phyloP scores from a whole-genome alignment of 352 stramenopile genomes.

The Globisporangium spinosum region DNA sequence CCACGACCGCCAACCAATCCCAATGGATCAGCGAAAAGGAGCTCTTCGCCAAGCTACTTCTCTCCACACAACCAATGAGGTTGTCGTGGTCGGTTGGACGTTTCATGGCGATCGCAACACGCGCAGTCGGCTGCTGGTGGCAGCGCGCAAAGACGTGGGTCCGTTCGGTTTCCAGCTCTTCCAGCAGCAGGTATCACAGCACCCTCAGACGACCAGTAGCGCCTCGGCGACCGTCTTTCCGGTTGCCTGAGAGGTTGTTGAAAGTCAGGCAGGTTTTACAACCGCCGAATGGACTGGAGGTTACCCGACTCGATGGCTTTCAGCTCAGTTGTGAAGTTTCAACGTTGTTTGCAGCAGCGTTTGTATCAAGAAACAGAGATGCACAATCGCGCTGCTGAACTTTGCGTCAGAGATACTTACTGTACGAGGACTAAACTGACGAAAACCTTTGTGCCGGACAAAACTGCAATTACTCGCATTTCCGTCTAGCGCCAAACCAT shows the following conservation, averaged over 20 bases:
- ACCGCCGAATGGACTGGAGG: no score
- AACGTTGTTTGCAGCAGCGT: no score
- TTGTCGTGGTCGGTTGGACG: not conserved
- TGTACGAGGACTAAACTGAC: no score
- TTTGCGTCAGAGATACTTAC: no score
- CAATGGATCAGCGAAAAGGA: not conserved
- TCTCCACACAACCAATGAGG: not conserved
- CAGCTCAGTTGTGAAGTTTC: no score
- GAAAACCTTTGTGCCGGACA: no score
- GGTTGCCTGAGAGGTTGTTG: not conserved
- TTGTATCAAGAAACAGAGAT: no score
- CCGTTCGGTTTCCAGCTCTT: not conserved
- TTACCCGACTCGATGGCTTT: no score
- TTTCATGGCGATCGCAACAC: not conserved
- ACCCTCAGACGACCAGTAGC: not conserved
- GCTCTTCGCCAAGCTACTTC: not conserved
- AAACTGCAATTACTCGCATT: no score
- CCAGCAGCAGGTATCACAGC: not conserved
- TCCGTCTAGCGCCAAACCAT: no score
- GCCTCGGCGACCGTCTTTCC: not conserved
- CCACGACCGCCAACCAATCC: not conserved
- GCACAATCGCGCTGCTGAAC: no score
- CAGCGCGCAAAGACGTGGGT: conserved; percentile 4
- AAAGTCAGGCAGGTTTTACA: not conserved
- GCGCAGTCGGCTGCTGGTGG: not conserved